Evolutionary conservation across 306 rosid genomes (phyloP).

Genomic region (Senna siamea): DNA sequence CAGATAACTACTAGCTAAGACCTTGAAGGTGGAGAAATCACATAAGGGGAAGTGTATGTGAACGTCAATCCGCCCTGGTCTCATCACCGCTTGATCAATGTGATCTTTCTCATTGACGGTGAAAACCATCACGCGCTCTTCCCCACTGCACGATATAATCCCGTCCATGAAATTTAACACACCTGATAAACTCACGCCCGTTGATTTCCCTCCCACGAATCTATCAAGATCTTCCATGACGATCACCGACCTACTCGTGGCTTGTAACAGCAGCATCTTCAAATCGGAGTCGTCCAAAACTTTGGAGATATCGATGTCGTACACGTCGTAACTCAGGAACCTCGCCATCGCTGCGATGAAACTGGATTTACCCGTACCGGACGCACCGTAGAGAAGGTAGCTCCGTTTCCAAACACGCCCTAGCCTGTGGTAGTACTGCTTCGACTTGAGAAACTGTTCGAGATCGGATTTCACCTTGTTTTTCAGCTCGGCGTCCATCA

Average conservation of each 20-base stretch:
- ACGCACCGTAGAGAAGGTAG: conserved; percentile 75
- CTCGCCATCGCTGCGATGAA: conserved; percentile 92
- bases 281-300: conserved; percentile 63
- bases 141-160: conserved; percentile 67
- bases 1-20: conserved; percentile 62
- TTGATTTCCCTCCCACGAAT: conserved; percentile 43
- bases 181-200: conserved; percentile 58
- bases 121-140: conserved; percentile 85
- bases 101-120: conserved; percentile 65
- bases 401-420: conserved; percentile 98
- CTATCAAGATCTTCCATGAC: conserved; percentile 86
- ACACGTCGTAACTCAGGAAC: conserved; percentile 76
- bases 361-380: conserved; percentile 88
- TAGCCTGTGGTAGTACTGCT: conserved; percentile 75
- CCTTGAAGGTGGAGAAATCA: conserved; percentile 82
- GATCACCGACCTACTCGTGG: conserved; percentile 72
- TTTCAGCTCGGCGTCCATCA: conserved; percentile 72
- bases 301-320: conserved; percentile 74
- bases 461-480: conserved; percentile 75
- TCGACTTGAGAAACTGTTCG: conserved; percentile 76
- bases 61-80: conserved; percentile 88
- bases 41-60: conserved; percentile 83
- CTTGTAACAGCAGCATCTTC: conserved; percentile 62
- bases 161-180: conserved; percentile 92
- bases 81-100: conserved; percentile 61